Evolutionary conservation across 805 yeast genomes (phyloP).

Genomic region (Spathaspora hagerdaliae): DNA sequence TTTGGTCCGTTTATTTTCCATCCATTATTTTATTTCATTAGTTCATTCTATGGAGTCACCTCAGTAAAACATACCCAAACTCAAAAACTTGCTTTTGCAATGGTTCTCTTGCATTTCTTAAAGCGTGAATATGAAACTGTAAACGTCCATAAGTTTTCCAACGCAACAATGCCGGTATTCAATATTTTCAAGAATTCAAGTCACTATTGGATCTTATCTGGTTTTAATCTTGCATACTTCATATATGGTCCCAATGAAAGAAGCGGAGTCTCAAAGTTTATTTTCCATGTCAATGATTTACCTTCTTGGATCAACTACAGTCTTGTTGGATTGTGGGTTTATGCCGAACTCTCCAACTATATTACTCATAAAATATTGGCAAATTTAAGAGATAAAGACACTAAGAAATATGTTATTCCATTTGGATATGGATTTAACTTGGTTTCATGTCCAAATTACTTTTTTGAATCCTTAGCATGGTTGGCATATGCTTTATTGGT

Average conservation of each 20-base stretch:
- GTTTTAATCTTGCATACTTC: conserved; percentile 51
- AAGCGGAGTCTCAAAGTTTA: conserved; percentile 18
- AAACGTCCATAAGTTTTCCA: conserved; percentile 79
- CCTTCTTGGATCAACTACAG: conserved; percentile 23
- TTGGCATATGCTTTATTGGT: conserved; percentile 61
- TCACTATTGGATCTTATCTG: conserved; percentile 93
- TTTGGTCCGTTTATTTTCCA: conserved; percentile 86
- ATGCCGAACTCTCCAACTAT: conserved; percentile 70
- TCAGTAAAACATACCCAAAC: conserved; percentile 42
- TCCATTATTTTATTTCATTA: conserved; percentile 52
- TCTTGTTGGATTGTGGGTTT: conserved; percentile 44
- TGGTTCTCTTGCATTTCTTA: conserved; percentile 70
- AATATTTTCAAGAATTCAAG: conserved; percentile 83
- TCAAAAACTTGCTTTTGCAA: conserved; percentile 49
- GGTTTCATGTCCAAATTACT: conserved; percentile 92
- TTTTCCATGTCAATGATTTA: conserved; percentile 45
- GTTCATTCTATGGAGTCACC: conserved; percentile 16
- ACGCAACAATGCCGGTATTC: conserved; percentile 87
- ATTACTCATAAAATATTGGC: conserved; percentile 67
- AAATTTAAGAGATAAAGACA: conserved; percentile 50
- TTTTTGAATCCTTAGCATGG: conserved; percentile 83
- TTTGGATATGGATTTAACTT: conserved; percentile 77
- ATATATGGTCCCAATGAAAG: conserved; percentile 30
- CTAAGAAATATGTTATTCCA: conserved; percentile 62
- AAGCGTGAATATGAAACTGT: conserved; percentile 89